Conservation (phyloP, 257 asterid species). For the Solanum piurae region DNA sequence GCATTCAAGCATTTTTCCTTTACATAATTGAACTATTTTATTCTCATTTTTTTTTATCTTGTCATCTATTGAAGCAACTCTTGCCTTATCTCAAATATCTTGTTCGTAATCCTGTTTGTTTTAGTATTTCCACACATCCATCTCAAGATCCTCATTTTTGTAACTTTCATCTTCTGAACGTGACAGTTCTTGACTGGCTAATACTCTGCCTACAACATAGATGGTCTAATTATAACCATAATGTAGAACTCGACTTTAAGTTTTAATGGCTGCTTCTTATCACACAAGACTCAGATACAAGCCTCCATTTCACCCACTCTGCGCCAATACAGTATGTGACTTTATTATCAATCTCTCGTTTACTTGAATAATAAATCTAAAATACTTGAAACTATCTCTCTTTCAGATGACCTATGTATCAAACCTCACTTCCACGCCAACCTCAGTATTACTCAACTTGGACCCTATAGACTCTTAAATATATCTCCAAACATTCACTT, state of each 20-base stretch:
- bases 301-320: neutral
- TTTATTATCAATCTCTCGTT: neutral
- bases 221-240: neutral
- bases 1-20: no score
- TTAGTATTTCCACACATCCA: neutral
- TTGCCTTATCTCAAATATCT: neutral
- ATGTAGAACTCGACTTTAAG: neutral
- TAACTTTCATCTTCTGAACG: neutral
- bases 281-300: neutral
- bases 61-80: neutral
- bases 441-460: no score
- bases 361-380: neutral
- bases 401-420: neutral
- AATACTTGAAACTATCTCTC: neutral
- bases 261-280: neutral
- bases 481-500: neutral
- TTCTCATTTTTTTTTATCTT: neutral
- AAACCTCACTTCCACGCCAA: neutral
- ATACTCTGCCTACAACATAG: neutral
- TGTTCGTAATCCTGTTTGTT: rapidly evolving
- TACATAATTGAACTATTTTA: neutral
- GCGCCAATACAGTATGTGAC: rapidly evolving
- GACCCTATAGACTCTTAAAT: neutral
- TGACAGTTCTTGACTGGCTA: neutral
- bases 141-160: neutral